Conservation (phyloP, 176 grass and related monocot species). For the sorghum (Sorghum bicolor) region DNA sequence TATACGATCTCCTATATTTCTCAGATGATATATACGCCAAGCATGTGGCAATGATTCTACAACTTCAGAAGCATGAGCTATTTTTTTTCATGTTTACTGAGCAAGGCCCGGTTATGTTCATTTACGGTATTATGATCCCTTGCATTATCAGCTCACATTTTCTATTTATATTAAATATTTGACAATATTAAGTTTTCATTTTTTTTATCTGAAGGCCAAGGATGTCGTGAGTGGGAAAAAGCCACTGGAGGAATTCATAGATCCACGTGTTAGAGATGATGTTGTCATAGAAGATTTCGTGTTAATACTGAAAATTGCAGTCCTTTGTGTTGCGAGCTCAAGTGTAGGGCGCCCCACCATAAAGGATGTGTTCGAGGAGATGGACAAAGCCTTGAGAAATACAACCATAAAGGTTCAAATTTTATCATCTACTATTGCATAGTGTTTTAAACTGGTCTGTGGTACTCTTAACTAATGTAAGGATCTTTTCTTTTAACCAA, state of each 20-base stretch:
- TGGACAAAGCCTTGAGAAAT: slow-evolving; percentile 46
- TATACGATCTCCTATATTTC: background rate
- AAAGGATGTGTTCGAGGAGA: slow-evolving; percentile 49
- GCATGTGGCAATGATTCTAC: background rate
- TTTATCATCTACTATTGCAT: background rate
- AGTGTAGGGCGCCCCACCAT: slow-evolving; percentile 52
- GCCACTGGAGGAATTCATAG: slow-evolving; percentile 51
- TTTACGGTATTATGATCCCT: background rate
- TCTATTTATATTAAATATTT: background rate
- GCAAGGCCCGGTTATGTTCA: background rate
- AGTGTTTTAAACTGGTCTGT: background rate
- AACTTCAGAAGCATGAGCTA: too few relatives aligned
- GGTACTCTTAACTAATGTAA: background rate
- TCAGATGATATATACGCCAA: background rate
- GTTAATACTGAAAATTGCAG: slow-evolving; percentile 40
- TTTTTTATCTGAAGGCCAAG: slow-evolving; percentile 39
- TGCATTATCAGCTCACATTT: background rate
- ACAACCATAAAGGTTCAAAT: slow-evolving; percentile 37
- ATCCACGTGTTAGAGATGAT: slow-evolving; percentile 36
- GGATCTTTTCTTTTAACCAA: background rate
- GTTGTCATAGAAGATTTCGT: slow-evolving; percentile 50
- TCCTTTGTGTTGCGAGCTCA: slow-evolving; percentile 53
- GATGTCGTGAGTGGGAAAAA: slow-evolving; percentile 52
- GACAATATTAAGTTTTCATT: background rate
- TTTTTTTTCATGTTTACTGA: background rate